Evolutionary conservation across 495 filamentous ascomycete genomes (phyloP), one percentile per base, ranked within the genome.

Genomic region (Hypoxylon lienhwacheense): DNA sequence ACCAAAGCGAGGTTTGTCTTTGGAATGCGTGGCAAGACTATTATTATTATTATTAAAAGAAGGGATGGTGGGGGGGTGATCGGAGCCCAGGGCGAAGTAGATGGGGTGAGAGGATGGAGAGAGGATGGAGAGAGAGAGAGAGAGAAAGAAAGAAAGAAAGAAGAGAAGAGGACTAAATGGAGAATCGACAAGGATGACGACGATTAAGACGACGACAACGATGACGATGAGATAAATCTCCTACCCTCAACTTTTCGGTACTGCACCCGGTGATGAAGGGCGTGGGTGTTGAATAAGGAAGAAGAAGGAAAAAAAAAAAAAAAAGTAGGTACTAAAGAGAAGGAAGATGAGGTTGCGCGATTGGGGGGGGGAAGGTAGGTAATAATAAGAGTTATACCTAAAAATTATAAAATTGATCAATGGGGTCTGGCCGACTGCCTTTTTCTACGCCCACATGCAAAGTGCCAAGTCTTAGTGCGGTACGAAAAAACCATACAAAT

Each of bases 401-500:
- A n/a, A 61, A 55, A 55, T 51, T 52, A 42, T 61, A 61, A 61
- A 61, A 61, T 61, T 61, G 58, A 47, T 43, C 37, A 55, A 51
- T 47, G 51, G 51, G 22, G n/a, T n/a, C 21, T 11, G 41, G 26
- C 47, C 52, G 36, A 51, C 40, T 47, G 25, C 41, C 46, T 39
- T 49, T 44, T 44, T 49, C 49, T 44, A 34, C 34, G 47, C 36
- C 52, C 58, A 61, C 58, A 61, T 61, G 58, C 47, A 61, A 61
- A 55, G 55, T 61, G 58, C 58, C 58, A 61, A 55, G 58, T 34
- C n/a, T n/a, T n/a, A n/a, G n/a, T n/a, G n/a, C n/a, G n/a, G n/a
- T n/a, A n/a, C n/a, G n/a, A n/a, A n/a, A n/a, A n/a, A n/a, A n/a
- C 57, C 53, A 45, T 33, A 45, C 31, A 55, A 61, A 55, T 32